Base-by-base conservation (phyloP, 2,329 filamentous ascomycete species). In the Decorospora gaudefroyi region DNA sequence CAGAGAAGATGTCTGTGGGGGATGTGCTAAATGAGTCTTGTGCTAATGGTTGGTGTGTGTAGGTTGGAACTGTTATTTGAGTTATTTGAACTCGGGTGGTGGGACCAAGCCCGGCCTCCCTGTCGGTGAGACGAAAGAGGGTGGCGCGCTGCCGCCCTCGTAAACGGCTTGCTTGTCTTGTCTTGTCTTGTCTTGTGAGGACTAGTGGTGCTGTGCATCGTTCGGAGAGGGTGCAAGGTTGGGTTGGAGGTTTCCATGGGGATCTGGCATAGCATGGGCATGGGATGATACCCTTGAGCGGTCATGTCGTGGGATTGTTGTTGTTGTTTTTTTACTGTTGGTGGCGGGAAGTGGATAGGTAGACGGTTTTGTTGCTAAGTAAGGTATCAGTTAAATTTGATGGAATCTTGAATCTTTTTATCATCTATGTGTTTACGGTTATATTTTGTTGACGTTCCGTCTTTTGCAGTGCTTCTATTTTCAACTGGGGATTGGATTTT, bases 51-150 rank as follows among this genome's bases (percentile, higher is more conserved):
- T 10, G 26, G 22, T 10, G 12, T 42, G 27, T 9, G 22, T 47
- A 55, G 69, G 70, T n/a, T 73, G 70, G 70, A 73, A 73, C 46
- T 73, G 70, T 61, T 73, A 73, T 45, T 53, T 73, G 16, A 70
- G 65, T 40, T 70, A 53, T 42, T 53, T 73, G 17, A 73, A 73
- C 48, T 62, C 57, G 9, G 55, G 59, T 2, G 65, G 67, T 7
- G 60, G 62, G 2, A 55, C 37, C 3, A 39, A 39, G 30, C 43
- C 46, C 4, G 38, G 33, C 30, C 27, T 48, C 16, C 48, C 46
- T 2, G 39, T 46, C 31, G 57, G 53, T 12, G 29, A 51, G 32
- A 38, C 34, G 13, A 59, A 61, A 44, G 62, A 63, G 41, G 61
- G 61, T 2, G 61, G 59, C 2, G 38, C 60, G 40, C 28, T 65